Percentiles rank a stretch among this genome's conserved stretches.
Evolutionary conservation across 305 asterid species (phyloP).

Genomic region (Fraxinus ornus): DNA sequence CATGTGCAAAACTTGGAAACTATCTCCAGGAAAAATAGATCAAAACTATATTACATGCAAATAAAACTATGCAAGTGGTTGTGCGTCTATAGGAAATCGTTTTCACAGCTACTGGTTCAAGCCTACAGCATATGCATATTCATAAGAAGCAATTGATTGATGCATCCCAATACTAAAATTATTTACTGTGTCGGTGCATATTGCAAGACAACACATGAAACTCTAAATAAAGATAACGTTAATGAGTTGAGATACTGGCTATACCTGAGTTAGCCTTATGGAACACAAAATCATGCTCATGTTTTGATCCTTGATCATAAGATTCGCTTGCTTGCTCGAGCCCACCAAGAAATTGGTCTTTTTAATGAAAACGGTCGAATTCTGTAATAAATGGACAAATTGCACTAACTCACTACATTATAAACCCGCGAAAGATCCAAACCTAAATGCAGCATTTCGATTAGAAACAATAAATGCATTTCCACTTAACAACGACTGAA

Average conservation of each 20-base stretch:
- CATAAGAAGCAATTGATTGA: not conserved
- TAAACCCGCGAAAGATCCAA: not conserved
- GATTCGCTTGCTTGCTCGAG: slow-evolving; percentile 65
- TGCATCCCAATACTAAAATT: slow-evolving; percentile 16
- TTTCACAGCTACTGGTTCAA: not conserved
- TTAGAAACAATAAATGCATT: slow-evolving; percentile 1
- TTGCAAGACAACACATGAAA: not conserved
- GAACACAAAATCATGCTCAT: slow-evolving; percentile 51
- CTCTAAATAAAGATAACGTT: not conserved
- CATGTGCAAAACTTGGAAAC: not conserved
- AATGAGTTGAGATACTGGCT: slow-evolving; percentile 6
- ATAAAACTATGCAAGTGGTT: not conserved
- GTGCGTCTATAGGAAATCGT: not conserved
- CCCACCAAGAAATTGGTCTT: slow-evolving; percentile 65
- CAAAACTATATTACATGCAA: not conserved
- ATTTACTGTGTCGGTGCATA: slow-evolving; percentile 17
- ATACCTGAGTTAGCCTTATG: slow-evolving; percentile 65
- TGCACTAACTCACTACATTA: not conserved
- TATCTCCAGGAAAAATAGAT: slow-evolving; percentile 6
- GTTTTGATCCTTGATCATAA: slow-evolving; percentile 57
- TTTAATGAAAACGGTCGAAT: slow-evolving; percentile 51
- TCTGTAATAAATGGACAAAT: slow-evolving; percentile 44
- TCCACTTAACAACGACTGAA: not conserved
- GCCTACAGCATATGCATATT: slow-evolving; percentile 2
- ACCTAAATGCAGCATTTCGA: not conserved